A percentile compares a stretch with the other conserved stretches of the same genome.
phyloP scores from a whole-genome alignment of 2,329 filamentous ascomycete genomes.

The Exophiala calicioides region DNA sequence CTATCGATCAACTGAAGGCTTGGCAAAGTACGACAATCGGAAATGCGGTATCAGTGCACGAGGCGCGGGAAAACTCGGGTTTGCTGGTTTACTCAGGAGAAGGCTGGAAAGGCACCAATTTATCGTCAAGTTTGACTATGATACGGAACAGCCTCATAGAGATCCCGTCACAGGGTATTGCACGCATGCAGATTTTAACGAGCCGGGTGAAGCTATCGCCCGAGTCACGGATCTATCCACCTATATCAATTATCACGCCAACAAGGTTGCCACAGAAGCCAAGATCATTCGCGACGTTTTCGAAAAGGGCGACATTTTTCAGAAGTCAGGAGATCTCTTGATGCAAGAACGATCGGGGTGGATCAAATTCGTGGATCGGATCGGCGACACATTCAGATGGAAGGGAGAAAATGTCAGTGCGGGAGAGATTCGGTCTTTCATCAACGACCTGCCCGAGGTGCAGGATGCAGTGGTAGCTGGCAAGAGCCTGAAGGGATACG shows the following conservation, averaged over 20 bases:
- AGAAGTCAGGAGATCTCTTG: constrained; percentile 78
- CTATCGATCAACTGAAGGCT: constrained; percentile 74
- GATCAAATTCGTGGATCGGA: constrained; percentile 73
- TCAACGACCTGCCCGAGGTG: constrained; percentile 66
- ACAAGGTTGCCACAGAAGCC: constrained; percentile 66
- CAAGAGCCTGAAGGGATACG: constrained; percentile 47
- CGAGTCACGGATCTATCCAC: constrained; percentile 60
- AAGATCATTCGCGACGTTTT: constrained; percentile 77
- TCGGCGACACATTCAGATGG: constrained; percentile 58
- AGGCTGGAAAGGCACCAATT: constrained; percentile 54
- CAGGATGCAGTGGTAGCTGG: constrained; percentile 85
- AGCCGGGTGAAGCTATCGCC: constrained; percentile 76
- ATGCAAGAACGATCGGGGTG: constrained; percentile 68
- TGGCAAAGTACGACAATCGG: constrained; percentile 65
- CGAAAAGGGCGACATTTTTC: constrained; percentile 74
- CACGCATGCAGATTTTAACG: constrained; percentile 60
- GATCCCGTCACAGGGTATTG: constrained; percentile 69
- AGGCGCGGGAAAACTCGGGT: constrained; percentile 53
- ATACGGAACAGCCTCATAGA: constrained; percentile 66
- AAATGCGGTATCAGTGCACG: constrained; percentile 65
- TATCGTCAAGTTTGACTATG: constrained; percentile 67
- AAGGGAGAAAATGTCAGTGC: constrained; percentile 81
- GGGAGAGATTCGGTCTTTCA: constrained; percentile 71
- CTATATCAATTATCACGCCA: constrained; percentile 82
- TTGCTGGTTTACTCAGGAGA: constrained; percentile 42